Percentiles rank a stretch among this genome's conserved stretches.
These are phyloP conservation scores for Fusarium sarcochroum DNA, from an alignment of 2,329 filamentous ascomycete species.

Conservation along the genomic window DNA sequence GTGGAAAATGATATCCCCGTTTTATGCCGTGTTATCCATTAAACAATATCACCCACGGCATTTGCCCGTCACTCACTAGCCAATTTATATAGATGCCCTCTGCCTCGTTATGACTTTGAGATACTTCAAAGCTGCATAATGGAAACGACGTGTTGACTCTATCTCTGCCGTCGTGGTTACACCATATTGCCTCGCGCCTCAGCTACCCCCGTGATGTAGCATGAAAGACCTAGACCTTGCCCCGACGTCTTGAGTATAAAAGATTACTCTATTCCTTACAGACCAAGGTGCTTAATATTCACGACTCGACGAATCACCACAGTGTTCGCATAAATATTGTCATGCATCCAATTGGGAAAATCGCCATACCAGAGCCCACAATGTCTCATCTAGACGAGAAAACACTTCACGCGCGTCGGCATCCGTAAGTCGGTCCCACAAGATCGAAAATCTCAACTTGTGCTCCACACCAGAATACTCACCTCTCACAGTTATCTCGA, in stretches of 20 bases:
- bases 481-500: conserved; percentile 65
- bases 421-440: conserved; percentile 28
- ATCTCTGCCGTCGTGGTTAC: no score
- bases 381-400: not conserved
- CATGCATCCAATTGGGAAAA: not conserved
- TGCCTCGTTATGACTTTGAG: not conserved
- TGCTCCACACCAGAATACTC: conserved; percentile 53
- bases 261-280: not conserved
- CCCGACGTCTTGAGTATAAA: not conserved
- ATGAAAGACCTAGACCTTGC: not conserved
- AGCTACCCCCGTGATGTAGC: not conserved
- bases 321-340: not conserved
- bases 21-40: conserved; percentile 17
- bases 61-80: not conserved
- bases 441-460: not conserved
- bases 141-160: not conserved
- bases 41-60: not conserved
- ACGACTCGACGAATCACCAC: no score
- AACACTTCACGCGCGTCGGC: not conserved
- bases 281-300: not conserved
- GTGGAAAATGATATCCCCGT: conserved; percentile 1
- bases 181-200: not conserved
- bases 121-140: not conserved
- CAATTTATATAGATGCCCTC: conserved; percentile 3
- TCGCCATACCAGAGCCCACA: not conserved